phyloP scores from a whole-genome alignment of 805 yeast species.

The Candida broadrunensis region DNA sequence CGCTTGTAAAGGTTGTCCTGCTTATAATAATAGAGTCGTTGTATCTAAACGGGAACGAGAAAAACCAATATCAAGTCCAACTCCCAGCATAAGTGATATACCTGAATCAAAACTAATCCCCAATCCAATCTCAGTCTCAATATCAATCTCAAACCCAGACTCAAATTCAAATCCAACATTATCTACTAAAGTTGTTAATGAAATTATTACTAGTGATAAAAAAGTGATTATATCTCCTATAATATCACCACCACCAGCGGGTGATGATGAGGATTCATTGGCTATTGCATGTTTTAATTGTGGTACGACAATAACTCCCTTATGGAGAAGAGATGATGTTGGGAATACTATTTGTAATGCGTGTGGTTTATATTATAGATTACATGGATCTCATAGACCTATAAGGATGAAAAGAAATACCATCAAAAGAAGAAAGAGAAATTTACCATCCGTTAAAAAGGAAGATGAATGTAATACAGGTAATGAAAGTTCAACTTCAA shows the following conservation, averaged over 20 bases:
- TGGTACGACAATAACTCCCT: constrained; percentile 79
- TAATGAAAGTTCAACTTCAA: not conserved
- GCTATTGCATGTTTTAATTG: constrained; percentile 83
- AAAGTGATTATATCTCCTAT: not conserved
- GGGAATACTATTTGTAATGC: constrained; percentile 89
- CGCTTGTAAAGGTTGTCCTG: constrained; percentile 82
- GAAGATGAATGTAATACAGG: not conserved
- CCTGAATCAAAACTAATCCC: too few relatives aligned
- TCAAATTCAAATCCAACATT: too few relatives aligned
- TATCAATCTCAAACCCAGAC: too few relatives aligned
- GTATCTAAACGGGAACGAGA: constrained; percentile 15
- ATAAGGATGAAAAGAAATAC: constrained; percentile 68
- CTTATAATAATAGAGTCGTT: constrained; percentile 67
- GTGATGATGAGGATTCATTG: constrained; percentile 34
- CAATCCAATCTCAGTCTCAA: too few relatives aligned
- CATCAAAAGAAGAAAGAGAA: constrained; percentile 71
- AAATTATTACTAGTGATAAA: not conserved
- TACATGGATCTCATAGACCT: constrained; percentile 78
- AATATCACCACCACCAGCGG: not conserved
- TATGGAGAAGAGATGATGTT: constrained; percentile 79
- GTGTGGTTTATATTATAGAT: constrained; percentile 73
- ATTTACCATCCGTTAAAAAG: constrained; percentile 1
- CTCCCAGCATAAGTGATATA: too few relatives aligned
- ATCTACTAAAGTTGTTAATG: too few relatives aligned
- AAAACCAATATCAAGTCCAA: constrained; percentile 1